Conservation (phyloP, 805 yeast genomes). For the Schwanniomyces polymorphus region DNA sequence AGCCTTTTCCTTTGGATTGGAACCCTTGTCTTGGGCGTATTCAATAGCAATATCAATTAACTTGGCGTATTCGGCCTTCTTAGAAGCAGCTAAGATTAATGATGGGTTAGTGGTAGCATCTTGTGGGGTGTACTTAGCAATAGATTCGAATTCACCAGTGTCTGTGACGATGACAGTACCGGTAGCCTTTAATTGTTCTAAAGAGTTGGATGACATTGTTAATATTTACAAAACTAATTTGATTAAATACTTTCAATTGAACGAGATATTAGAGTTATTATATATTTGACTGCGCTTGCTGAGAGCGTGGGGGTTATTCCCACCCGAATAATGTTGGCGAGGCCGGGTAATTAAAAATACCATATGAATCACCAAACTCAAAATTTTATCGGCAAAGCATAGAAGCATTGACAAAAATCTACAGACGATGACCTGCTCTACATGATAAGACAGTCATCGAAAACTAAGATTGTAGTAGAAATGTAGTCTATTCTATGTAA, state of each 20-base stretch:
- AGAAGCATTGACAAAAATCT: background rate
- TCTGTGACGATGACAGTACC: slow-evolving; percentile 98
- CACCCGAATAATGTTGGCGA: slow-evolving; percentile 4
- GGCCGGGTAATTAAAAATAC: background rate
- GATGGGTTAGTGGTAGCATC: slow-evolving; percentile 99
- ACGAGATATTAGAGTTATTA: background rate
- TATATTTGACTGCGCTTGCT: background rate
- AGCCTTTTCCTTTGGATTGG: slow-evolving; percentile 66
- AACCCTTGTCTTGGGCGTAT: slow-evolving; percentile 63
- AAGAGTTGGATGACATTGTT: slow-evolving; percentile 49
- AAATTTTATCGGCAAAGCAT: background rate
- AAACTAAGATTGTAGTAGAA: background rate
- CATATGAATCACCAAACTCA: background rate
- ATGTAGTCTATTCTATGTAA: background rate
- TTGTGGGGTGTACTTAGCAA: slow-evolving; percentile 97
- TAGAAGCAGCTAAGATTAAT: slow-evolving; percentile 91
- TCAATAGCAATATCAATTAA: slow-evolving; percentile 89
- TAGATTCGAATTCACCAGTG: slow-evolving; percentile 97
- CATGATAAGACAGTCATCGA: background rate
- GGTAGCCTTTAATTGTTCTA: slow-evolving; percentile 90
- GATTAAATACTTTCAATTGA: background rate
- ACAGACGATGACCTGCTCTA: background rate
- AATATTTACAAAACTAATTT: background rate
- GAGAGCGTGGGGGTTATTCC: slow-evolving; percentile 7
- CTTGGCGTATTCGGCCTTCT: slow-evolving; percentile 83